These are phyloP conservation scores for Coemansia sp. DNA, from an alignment of 192 early-diverging fungal species.

Conservation along the genomic window DNA sequence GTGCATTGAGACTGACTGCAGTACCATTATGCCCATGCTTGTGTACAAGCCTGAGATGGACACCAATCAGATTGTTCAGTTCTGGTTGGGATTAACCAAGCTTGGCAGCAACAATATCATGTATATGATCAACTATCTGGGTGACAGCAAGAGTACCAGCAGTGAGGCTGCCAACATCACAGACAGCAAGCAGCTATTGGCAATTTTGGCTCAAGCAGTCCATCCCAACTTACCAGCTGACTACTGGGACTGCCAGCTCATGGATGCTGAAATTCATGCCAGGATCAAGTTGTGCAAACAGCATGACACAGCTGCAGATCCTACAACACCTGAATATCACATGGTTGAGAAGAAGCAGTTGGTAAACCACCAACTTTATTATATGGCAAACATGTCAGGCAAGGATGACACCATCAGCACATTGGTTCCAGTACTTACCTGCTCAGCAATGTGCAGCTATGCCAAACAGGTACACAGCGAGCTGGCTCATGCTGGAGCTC, in stretches of 20 bases:
- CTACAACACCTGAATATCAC: not conserved
- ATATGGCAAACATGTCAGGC: not conserved
- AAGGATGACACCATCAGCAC: not conserved
- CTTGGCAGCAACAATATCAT: too few species aligned
- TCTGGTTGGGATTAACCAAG: too few species aligned
- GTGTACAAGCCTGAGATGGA: too few species aligned
- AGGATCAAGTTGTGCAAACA: not conserved
- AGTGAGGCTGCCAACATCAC: too few species aligned
- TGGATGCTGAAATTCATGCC: not conserved
- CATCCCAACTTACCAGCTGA: not conserved
- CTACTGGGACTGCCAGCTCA: not conserved
- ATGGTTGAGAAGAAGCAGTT: not conserved
- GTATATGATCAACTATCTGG: too few species aligned
- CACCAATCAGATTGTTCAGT: too few species aligned
- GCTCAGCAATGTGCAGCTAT: not conserved
- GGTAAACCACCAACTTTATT: not conserved
- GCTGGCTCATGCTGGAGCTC: not conserved
- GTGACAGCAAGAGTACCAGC: too few species aligned
- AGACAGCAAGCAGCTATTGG: not conserved
- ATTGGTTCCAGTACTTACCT: not conserved
- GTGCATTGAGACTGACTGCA: too few species aligned
- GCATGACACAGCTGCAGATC: not conserved
- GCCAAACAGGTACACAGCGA: not conserved
- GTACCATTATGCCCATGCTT: too few species aligned
- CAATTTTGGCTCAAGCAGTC: not conserved